Evolutionary conservation across 441 rosid species (phyloP).

Genomic region (Brassica balearica): DNA sequence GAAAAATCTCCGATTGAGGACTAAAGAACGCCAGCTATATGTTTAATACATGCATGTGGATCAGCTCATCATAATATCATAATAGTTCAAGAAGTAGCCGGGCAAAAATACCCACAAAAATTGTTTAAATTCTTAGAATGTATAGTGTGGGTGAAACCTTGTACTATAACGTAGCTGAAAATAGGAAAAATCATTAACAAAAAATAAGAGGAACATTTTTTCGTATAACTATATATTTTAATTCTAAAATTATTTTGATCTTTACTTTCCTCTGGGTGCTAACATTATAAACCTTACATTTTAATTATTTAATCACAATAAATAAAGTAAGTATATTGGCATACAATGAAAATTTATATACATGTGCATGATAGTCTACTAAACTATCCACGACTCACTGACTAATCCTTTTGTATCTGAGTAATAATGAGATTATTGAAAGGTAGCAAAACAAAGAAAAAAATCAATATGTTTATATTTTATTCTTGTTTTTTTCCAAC

Average conservation of each 20-base stretch:
- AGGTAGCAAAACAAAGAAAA: background rate
- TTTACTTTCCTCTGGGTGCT: background rate
- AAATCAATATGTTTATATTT: background rate
- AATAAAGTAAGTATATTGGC: background rate
- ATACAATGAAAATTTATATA: background rate
- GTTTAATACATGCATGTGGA: background rate
- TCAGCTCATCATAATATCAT: background rate
- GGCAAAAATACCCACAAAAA: background rate
- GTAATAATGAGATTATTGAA: background rate
- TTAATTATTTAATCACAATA: background rate
- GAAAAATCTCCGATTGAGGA: background rate
- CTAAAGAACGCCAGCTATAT: background rate
- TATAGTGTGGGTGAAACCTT: background rate
- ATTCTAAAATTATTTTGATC: no score
- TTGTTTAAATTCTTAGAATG: background rate
- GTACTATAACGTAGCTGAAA: background rate
- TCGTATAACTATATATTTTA: background rate
- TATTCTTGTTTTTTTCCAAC: conserved; percentile 1
- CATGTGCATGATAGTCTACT: background rate
- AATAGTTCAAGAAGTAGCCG: background rate
- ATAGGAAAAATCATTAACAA: background rate
- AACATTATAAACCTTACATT: background rate
- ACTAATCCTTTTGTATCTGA: background rate
- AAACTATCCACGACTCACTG: background rate
- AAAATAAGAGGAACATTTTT: background rate